Percentiles rank a stretch among this genome's conserved stretches.
phyloP scores from a whole-genome alignment of 1,139 yeast genomes.

The Pichia sp. region DNA sequence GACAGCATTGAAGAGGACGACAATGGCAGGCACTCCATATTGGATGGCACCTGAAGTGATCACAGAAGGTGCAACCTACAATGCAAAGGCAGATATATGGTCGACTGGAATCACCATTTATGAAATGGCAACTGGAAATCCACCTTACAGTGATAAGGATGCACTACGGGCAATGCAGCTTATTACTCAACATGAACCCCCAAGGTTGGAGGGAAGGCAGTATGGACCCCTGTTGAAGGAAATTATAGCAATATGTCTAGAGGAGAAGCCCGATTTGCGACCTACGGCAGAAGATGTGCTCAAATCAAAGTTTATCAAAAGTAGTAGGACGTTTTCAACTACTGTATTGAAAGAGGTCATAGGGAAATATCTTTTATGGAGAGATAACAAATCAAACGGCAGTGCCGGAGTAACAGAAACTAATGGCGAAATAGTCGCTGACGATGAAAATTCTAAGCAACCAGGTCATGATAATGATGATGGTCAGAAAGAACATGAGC shows the following conservation, averaged over 20 bases:
- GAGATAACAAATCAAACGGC: conserved; percentile 55
- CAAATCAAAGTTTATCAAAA: conserved; percentile 64
- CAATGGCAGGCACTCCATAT: conserved; percentile 98
- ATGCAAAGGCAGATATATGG: conserved; percentile 92
- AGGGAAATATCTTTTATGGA: conserved; percentile 74
- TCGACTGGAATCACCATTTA: conserved; percentile 89
- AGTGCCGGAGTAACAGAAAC: conserved; percentile 20
- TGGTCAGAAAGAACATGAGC: background rate
- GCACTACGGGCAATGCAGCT: conserved; percentile 93
- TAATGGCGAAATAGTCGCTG: conserved; percentile 15
- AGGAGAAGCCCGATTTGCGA: conserved; percentile 87
- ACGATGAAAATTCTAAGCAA: background rate
- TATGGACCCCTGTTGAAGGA: conserved; percentile 75
- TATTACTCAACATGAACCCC: conserved; percentile 89
- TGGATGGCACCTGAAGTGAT: conserved; percentile 99
- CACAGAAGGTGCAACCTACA: conserved; percentile 73
- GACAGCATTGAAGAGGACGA: conserved; percentile 73
- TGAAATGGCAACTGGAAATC: conserved; percentile 95
- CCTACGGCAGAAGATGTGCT: conserved; percentile 79
- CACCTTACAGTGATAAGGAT: conserved; percentile 95
- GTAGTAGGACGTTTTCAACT: conserved; percentile 55
- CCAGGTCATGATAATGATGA: background rate
- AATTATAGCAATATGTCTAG: conserved; percentile 83
- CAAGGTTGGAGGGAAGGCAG: conserved; percentile 85
- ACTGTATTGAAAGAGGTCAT: conserved; percentile 64